Base-by-base conservation (phyloP, 176 grass and related monocot genomes). In the Elymus sibiricus region DNA sequence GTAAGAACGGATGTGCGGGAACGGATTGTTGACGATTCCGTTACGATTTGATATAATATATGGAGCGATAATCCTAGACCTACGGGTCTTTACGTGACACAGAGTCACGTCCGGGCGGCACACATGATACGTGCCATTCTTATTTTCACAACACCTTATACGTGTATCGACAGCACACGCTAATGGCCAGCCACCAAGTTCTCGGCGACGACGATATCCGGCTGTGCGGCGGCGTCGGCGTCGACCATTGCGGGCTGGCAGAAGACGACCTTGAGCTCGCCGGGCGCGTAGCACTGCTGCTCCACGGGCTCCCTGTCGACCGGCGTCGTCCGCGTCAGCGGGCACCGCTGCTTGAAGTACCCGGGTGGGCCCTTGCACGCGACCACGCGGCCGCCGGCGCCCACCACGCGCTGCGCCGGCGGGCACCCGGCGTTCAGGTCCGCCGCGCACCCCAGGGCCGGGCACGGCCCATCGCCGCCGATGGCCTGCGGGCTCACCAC, bases 181-280 rank as follows among this genome's bases (percentile, higher is more conserved):
- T 71, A 73, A 44, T 44, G 68, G 12, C 10, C n/a, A 24, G 42
- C 59, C 27, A 55, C 5, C 64, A 79, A 84, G 69, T 59, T 77
- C 47, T 86, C 62, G 29, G 63, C 79, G 40, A 72, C 79, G 37
- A 70, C 72, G 51, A 81, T 10, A 37, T 1, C 78, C 19, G 38
- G 11, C 70, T 17, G 70, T 12, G 6, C 75, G 49, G 19, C 64
- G 82, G 9, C 69, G 60, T 11, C 61, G 34, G 78, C 51, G 55
- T 22, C 55, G 55, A 58, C 81, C 87, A 86, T 82, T 31, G 84
- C 25, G 1, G 88, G 14, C 79, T 82, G 88, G 88, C 88, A 90
- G 84, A 90, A 90, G 64, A 86, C 79, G 88, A 90, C 5, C 84
- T 90, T 90, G 40, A 90, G 72, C 88, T 90, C 84, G 9, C 88